These are phyloP conservation scores for Hygrophoropsis aurantiaca DNA, from an alignment of 768 basidiomycete species.

Conservation along the genomic window DNA sequence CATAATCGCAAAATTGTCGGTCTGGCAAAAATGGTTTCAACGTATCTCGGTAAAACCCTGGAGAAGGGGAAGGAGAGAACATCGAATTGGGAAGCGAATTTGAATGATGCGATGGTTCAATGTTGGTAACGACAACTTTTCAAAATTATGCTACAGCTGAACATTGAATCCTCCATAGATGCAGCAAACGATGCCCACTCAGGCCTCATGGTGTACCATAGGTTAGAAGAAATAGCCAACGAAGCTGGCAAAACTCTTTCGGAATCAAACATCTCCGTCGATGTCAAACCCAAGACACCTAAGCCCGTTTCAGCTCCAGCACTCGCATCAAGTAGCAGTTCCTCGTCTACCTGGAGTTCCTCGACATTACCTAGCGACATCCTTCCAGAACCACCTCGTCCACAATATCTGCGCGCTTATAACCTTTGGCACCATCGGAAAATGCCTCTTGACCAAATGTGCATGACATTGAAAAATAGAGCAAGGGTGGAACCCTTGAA, in stretches of 20 bases:
- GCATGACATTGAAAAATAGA: conserved; percentile 33
- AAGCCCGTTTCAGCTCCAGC: not conserved
- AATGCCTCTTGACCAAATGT: conserved; percentile 38
- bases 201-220: conserved; percentile 43
- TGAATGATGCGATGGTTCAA: conserved; percentile 37
- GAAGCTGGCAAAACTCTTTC: conserved; percentile 16
- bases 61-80: conserved; percentile 46
- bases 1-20: conserved; percentile 41
- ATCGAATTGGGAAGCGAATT: conserved; percentile 44
- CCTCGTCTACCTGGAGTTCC: not conserved
- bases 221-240: conserved; percentile 32
- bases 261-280: conserved; percentile 21
- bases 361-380: no score
- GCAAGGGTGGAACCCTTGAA: conserved; percentile 39
- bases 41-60: conserved; percentile 38
- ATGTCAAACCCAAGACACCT: conserved; percentile 13
- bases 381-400: conserved; percentile 28
- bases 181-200: conserved; percentile 54
- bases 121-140: conserved; percentile 26
- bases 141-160: not conserved
- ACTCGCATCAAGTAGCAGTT: not conserved
- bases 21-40: conserved; percentile 42
- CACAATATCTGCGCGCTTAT: conserved; percentile 44
- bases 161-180: conserved; percentile 27
- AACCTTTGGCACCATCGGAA: conserved; percentile 40